phyloP scores from a whole-genome alignment of 257 asterid genomes.

The Thymus mandschuricus region DNA sequence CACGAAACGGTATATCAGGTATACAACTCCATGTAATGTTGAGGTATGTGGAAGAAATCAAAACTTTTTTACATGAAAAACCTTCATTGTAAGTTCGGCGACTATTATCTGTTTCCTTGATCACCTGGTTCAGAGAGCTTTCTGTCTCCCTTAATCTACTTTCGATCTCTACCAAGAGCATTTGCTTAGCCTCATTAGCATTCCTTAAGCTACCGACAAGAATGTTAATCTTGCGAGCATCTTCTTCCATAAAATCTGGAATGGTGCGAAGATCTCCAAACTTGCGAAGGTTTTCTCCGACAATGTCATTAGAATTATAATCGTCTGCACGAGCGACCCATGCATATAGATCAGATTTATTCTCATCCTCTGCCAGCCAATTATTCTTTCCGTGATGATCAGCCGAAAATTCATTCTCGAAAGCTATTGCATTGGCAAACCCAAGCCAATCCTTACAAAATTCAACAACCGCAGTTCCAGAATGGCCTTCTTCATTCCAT shows the following conservation, averaged over 20 bases:
- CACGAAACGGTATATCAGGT: conserved; percentile 35
- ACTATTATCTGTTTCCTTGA: conserved; percentile 68
- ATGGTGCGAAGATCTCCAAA: conserved; percentile 79
- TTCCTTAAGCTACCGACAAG: conserved; percentile 69
- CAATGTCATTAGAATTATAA: conserved; percentile 49
- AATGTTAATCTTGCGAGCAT: conserved; percentile 64
- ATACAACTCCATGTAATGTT: conserved; percentile 21
- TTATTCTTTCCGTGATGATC: conserved; percentile 70
- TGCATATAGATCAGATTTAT: conserved; percentile 56
- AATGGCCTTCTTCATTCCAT: conserved; percentile 81
- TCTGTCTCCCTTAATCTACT: conserved; percentile 70
- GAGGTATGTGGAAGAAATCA: conserved; percentile 17
- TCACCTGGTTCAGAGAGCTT: conserved; percentile 51
- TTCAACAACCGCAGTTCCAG: conserved; percentile 85
- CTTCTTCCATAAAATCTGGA: conserved; percentile 81
- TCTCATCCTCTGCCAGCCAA: conserved; percentile 55
- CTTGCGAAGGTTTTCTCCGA: conserved; percentile 84
- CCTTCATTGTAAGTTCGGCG: conserved; percentile 84
- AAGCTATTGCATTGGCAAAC: conserved; percentile 70
- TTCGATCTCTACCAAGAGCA: conserved; percentile 69
- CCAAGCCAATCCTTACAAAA: conserved; percentile 87
- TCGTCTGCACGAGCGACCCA: conserved; percentile 97
- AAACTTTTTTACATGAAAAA: conserved; percentile 34
- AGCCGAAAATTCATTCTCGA: conserved; percentile 73
- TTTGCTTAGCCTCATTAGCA: conserved; percentile 70